phyloP scores from a whole-genome alignment of 2,329 filamentous ascomycete species.

The Seiridium unicorne region DNA sequence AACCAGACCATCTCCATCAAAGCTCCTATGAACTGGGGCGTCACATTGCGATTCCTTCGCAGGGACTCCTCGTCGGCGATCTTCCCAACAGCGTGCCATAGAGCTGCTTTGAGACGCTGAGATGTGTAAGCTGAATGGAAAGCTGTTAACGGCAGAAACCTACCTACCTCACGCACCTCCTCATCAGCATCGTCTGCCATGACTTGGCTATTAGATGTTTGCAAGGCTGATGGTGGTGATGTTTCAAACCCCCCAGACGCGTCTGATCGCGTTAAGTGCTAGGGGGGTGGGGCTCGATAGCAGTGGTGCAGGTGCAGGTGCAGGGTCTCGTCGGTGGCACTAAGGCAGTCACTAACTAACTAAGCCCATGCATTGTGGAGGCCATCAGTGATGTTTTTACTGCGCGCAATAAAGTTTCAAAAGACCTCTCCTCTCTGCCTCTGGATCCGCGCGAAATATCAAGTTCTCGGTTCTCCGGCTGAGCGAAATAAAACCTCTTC shows the following conservation, averaged over 20 bases:
- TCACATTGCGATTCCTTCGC: slow-evolving; percentile 75
- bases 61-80: slow-evolving; percentile 85
- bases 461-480: background rate
- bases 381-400: background rate
- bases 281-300: background rate
- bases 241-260: background rate
- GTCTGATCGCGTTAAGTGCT: background rate
- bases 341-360: background rate
- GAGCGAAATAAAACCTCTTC: background rate
- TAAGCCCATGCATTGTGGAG: background rate
- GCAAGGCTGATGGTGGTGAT: background rate
- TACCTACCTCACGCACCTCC: slow-evolving; percentile 27
- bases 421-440: background rate
- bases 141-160: too few relatives aligned
- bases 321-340: background rate
- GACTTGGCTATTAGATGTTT: background rate
- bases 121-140: slow-evolving; percentile 2
- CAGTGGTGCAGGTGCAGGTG: background rate
- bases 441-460: too few relatives aligned
- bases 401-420: background rate
- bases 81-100: slow-evolving; percentile 82
- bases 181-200: slow-evolving; percentile 31
- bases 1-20: slow-evolving; percentile 73
- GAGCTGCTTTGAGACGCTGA: slow-evolving; percentile 77
- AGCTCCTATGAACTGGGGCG: slow-evolving; percentile 83